Evolutionary conservation across 257 asterid genomes (phyloP).

Genomic region (Prunella vulgaris): DNA sequence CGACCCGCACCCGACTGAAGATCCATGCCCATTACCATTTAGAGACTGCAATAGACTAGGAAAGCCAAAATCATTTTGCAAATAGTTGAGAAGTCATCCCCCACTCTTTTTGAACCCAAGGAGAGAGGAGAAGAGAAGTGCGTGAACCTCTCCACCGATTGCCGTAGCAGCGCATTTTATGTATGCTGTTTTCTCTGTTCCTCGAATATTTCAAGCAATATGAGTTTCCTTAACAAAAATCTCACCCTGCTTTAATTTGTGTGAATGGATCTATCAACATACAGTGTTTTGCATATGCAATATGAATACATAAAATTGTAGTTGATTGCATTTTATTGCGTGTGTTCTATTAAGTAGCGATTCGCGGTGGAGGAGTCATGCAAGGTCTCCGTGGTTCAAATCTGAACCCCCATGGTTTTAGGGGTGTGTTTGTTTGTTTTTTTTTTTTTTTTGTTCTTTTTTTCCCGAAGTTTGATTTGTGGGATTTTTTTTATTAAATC

Average conservation of each 20-base stretch:
- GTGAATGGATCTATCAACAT: conserved; percentile 16
- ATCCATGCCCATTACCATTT: background rate
- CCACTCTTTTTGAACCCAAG: background rate
- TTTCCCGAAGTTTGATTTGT: background rate
- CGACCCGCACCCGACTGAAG: conserved; percentile 11
- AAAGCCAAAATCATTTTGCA: background rate
- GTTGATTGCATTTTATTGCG: conserved; percentile 9
- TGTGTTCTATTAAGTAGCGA: background rate
- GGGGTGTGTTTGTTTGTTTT: background rate
- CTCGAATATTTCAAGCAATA: conserved; percentile 1
- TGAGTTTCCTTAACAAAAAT: background rate
- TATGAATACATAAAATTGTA: background rate
- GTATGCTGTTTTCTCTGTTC: background rate
- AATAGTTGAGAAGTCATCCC: background rate
- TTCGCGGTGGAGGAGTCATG: conserved; percentile 13
- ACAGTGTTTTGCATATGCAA: background rate
- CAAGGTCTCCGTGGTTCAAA: conserved; percentile 4
- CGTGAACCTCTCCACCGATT: background rate
- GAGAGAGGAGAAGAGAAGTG: background rate
- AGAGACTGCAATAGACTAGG: background rate
- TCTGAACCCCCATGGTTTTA: conserved; percentile 4
- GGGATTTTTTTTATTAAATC: background rate
- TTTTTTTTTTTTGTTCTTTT: background rate
- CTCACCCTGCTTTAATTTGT: background rate
- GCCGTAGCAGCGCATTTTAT: background rate